phyloP scores from a whole-genome alignment of 352 stramenopile genomes.

The Globisporangium orthogonon region DNA sequence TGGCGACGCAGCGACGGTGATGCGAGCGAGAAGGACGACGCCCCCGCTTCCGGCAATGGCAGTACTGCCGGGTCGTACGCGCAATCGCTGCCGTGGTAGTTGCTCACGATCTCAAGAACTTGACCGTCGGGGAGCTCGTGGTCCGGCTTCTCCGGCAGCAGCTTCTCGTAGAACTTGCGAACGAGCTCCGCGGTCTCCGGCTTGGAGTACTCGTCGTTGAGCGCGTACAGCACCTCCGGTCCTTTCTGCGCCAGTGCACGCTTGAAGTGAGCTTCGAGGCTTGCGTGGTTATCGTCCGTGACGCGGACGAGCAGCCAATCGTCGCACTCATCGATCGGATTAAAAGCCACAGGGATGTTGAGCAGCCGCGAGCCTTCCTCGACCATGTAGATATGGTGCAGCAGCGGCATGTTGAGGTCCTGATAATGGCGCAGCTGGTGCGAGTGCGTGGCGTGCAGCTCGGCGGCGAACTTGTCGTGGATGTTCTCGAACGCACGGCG shows the following conservation, averaged over 20 bases:
- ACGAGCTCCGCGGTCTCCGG: conserved; percentile 48
- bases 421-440: conserved; percentile 61
- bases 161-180: conserved; percentile 43
- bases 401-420: conserved; percentile 63
- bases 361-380: conserved; percentile 58
- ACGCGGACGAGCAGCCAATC: conserved; percentile 77
- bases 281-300: conserved; percentile 41
- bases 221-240: conserved; percentile 51
- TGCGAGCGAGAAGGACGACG: not conserved
- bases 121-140: conserved; percentile 61
- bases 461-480: conserved; percentile 54
- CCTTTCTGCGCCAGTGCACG: conserved; percentile 40
- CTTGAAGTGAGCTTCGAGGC: conserved; percentile 24
- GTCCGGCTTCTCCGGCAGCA: conserved; percentile 43
- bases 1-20: conserved; percentile 20
- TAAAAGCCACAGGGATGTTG: conserved; percentile 59
- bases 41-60: not conserved
- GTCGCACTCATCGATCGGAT: conserved; percentile 60
- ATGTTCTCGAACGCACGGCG: conserved; percentile 64
- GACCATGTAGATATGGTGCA: conserved; percentile 83
- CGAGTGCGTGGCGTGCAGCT: conserved; percentile 44
- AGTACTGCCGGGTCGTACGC: conserved; percentile 30
- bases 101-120: conserved; percentile 48
- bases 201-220: conserved; percentile 78
- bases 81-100: conserved; percentile 65